Conservation (phyloP, 495 filamentous ascomycete species). For the Parathielavia hyrcaniae region DNA sequence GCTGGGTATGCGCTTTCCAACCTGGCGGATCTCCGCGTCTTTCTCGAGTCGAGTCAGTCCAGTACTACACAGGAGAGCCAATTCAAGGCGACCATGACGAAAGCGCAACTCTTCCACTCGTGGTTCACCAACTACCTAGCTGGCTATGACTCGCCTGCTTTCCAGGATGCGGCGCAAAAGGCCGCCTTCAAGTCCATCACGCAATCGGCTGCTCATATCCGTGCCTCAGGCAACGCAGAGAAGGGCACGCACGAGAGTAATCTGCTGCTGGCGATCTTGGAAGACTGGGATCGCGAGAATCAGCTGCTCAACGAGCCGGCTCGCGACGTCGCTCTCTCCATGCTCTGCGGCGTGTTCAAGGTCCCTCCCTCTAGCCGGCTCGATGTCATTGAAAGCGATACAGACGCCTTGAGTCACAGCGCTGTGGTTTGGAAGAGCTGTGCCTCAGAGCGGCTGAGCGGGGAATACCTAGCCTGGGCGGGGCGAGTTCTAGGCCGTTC, state of each 20-base stretch:
- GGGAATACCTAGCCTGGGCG: conserved; percentile 74
- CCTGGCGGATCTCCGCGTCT: conserved; percentile 64
- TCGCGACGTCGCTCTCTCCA: conserved; percentile 60
- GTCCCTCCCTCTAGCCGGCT: conserved; percentile 47
- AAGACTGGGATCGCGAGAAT: conserved; percentile 56
- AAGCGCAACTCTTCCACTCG: conserved; percentile 57
- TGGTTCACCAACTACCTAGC: conserved; percentile 65
- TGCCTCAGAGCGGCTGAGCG: conserved; percentile 51
- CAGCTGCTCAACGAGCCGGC: conserved; percentile 63
- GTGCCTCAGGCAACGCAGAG: conserved; percentile 52
- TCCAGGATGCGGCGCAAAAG: conserved; percentile 42
- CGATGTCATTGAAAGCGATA: conserved; percentile 58
- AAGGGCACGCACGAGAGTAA: conserved; percentile 61
- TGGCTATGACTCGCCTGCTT: conserved; percentile 46
- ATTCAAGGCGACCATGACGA: conserved; percentile 60
- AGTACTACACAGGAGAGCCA: conserved; percentile 73
- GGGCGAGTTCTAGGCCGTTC: conserved; percentile 76
- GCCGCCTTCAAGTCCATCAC: conserved; percentile 59
- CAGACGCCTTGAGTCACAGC: conserved; percentile 53
- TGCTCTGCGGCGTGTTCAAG: conserved; percentile 69
- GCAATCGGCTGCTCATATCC: conserved; percentile 53
- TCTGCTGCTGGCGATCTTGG: conserved; percentile 65
- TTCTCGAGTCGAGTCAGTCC: conserved; percentile 59
- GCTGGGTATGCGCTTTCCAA: conserved; percentile 70
- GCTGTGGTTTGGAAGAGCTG: conserved; percentile 69